phyloP scores from a whole-genome alignment of 2,329 filamentous ascomycete species.

The Claviceps maximensis region DNA sequence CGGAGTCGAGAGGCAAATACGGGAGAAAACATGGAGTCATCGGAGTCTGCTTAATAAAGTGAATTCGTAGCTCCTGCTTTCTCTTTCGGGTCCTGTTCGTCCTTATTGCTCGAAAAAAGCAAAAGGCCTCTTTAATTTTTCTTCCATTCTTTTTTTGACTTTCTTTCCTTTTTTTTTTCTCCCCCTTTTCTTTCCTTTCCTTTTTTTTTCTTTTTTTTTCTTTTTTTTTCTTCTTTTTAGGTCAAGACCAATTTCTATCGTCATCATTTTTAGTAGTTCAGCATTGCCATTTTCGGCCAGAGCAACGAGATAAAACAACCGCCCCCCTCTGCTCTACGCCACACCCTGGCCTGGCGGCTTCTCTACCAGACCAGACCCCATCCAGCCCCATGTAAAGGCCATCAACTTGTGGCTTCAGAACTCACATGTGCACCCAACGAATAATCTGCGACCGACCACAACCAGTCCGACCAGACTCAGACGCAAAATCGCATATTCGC shows the following conservation, averaged over 20 bases:
- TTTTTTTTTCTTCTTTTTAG: not conserved
- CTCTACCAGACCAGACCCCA: too few relatives aligned
- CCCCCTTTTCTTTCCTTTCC: not conserved
- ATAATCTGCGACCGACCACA: not conserved
- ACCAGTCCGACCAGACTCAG: not conserved
- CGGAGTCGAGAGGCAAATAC: not conserved
- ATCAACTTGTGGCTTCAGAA: not conserved
- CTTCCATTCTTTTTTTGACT: not conserved
- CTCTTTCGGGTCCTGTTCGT: too few relatives aligned
- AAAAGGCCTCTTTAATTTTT: not conserved
- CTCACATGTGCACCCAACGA: not conserved
- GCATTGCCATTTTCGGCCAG: not conserved
- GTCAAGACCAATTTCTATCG: not conserved
- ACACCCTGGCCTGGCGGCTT: not conserved
- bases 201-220: not conserved
- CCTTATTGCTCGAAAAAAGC: too few relatives aligned
- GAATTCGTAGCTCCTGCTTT: not conserved
- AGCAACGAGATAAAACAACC: too few relatives aligned
- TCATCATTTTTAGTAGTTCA: not conserved
- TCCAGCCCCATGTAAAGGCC: too few relatives aligned
- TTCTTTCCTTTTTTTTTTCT: not conserved
- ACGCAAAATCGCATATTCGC: not conserved
- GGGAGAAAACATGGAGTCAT: not conserved
- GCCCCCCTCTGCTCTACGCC: not conserved
- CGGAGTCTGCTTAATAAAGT: not conserved